These are phyloP conservation scores for Fusarium neocosmosporiellum DNA, from an alignment of 2,329 filamentous ascomycete species.

Conservation along the genomic window DNA sequence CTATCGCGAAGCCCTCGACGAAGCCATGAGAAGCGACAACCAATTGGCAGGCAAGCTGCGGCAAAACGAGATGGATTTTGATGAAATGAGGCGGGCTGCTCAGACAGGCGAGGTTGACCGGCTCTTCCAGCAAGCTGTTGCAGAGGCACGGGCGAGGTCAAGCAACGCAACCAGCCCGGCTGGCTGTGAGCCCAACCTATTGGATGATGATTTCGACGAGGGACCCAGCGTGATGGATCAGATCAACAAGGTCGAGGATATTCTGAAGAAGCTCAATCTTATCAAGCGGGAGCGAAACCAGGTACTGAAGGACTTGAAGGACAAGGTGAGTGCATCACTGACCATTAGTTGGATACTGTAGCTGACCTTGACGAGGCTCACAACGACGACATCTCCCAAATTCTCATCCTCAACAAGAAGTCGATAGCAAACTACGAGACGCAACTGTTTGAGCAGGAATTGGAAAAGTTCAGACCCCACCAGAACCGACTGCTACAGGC, in stretches of 20 bases:
- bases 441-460: constrained; percentile 92
- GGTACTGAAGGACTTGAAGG: constrained; percentile 95
- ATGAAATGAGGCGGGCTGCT: constrained; percentile 92
- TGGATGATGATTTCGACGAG: constrained; percentile 94
- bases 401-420: constrained; percentile 98
- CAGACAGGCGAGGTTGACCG: constrained; percentile 88
- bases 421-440: constrained; percentile 91
- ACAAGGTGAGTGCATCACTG: constrained; percentile 74
- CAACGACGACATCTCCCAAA: constrained; percentile 96
- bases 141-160: constrained; percentile 76
- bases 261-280: constrained; percentile 89
- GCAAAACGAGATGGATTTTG: constrained; percentile 88
- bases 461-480: constrained; percentile 97
- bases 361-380: constrained; percentile 73
- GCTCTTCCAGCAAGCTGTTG: constrained; percentile 87
- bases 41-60: constrained; percentile 86
- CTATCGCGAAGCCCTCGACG: constrained; percentile 89
- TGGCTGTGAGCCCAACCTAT: constrained; percentile 76
- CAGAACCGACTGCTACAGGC: constrained; percentile 92
- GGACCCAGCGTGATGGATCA: constrained; percentile 87
- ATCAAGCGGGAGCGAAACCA: constrained; percentile 93
- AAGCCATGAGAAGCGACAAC: constrained; percentile 86
- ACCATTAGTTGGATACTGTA: not conserved
- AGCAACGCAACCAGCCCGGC: constrained; percentile 72
- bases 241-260: constrained; percentile 87